Evolutionary conservation across 2,329 filamentous ascomycete genomes (phyloP), one percentile per base, ranked within the genome.

Genomic region (Sporothrix pseudoabietina): DNA sequence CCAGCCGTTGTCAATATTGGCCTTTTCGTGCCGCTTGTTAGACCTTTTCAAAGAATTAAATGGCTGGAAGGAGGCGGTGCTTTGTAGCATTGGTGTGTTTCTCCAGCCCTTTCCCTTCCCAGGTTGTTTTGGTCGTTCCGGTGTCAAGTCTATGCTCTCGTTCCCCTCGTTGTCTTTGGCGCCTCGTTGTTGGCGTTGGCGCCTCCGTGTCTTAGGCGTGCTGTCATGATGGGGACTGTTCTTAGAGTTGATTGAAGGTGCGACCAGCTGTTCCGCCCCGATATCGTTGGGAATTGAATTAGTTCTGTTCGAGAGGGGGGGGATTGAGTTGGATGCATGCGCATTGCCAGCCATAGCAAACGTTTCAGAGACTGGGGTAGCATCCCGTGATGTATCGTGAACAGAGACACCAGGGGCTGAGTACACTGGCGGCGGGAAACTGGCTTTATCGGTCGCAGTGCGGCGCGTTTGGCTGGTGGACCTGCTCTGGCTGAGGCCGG

Each of bases 1-100:
- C 94, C 95, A 98, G 3, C 94, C 95, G 80, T 94, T 97, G 59
- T 93, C 88, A 9, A 81, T 69, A 32, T 39, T 72, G 1, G 68
- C 9, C 81, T 41, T 80, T 80, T 63, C 80, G 81, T 77, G 81
- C 84, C 73, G 80, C 83, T 74, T 83, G 85, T 77, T 84, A 82
- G 75, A 87, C 80, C 80, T 91, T 84, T 87, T 94, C 1, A 91
- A 80, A 0, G 87, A 86, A 59, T 85, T 83, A 77, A 88, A 91
- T 0, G 89, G 89, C 78, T 91, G 89, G 74, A 91, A 91, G 0
- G 87, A 88, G 3, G 87, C 81, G 8, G 85, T 89, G 72, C 87
- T 89, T 78, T 91, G 84, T 32, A 89, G 78, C 32, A 89, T 89
- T 0, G 87, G 87, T 0, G 87, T 89, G 75, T 89, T 85, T 74